Conservation (phyloP, 2,329 filamentous ascomycete genomes). For the Fusarium sp. region DNA sequence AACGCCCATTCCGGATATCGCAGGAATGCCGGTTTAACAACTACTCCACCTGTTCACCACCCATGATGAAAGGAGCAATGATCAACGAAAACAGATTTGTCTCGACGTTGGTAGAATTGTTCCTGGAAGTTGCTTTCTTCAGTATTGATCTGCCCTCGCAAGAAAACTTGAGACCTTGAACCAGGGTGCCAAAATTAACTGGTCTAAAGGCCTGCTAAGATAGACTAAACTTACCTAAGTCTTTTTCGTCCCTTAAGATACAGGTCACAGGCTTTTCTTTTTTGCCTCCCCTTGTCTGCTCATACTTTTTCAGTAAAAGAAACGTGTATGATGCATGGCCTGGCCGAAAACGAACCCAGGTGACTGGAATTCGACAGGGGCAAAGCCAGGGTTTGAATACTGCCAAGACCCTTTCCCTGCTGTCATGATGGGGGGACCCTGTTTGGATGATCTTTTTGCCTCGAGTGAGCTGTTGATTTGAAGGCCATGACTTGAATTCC, state of each 20-base stretch:
- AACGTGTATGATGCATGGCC: background rate
- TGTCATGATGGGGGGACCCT: background rate
- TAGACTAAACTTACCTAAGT: background rate
- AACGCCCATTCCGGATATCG: background rate
- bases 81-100: background rate
- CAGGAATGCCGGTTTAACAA: conserved; percentile 5
- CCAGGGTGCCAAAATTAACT: background rate
- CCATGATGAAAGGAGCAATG: background rate
- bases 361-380: conserved; percentile 11
- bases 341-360: background rate
- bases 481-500: background rate
- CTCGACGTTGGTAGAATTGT: conserved; percentile 8
- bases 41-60: background rate
- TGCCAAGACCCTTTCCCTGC: background rate
- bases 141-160: background rate
- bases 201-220: background rate
- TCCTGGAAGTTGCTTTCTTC: background rate
- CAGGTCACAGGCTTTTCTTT: background rate
- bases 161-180: background rate
- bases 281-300: background rate
- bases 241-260: background rate
- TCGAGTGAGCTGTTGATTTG: background rate
- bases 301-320: background rate
- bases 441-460: background rate
- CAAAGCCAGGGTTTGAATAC: background rate